These are phyloP conservation scores for Cornus florida DNA, from an alignment of 148 eudicot genomes.

Conservation along the genomic window DNA sequence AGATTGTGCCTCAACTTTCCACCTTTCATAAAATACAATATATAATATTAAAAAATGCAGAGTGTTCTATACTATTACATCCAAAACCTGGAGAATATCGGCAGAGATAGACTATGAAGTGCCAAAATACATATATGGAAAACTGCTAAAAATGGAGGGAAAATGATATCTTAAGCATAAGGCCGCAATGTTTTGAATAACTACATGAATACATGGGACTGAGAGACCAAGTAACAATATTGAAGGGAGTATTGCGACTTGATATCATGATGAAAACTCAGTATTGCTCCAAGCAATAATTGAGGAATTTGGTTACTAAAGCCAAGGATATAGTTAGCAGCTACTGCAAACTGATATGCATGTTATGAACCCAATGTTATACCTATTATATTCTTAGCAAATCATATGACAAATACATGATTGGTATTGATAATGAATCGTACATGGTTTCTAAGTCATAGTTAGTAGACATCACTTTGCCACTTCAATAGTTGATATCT, in stretches of 20 bases:
- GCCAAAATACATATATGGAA: neutral
- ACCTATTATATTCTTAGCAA: no score
- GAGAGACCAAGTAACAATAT: neutral
- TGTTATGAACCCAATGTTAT: no score
- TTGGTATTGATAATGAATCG: no score
- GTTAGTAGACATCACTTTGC: no score
- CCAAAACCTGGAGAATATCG: neutral
- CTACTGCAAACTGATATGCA: no score
- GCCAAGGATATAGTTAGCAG: no score
- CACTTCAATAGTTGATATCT: no score
- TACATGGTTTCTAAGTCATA: no score
- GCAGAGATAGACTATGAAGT: neutral
- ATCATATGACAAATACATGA: no score
- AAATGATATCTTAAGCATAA: neutral
- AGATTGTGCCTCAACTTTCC: neutral
- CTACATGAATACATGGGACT: neutral
- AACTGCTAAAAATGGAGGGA: neutral
- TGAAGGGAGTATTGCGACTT: neutral
- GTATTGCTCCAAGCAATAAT: no score
- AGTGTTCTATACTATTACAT: neutral
- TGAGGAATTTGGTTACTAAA: no score
- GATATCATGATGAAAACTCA: no score
- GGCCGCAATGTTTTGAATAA: slow-evolving; percentile 5
- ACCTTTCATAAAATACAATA: neutral
- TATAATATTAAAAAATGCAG: neutral